phyloP scores from a whole-genome alignment of 768 basidiomycete species.

The Hygrocybe coccinea region DNA sequence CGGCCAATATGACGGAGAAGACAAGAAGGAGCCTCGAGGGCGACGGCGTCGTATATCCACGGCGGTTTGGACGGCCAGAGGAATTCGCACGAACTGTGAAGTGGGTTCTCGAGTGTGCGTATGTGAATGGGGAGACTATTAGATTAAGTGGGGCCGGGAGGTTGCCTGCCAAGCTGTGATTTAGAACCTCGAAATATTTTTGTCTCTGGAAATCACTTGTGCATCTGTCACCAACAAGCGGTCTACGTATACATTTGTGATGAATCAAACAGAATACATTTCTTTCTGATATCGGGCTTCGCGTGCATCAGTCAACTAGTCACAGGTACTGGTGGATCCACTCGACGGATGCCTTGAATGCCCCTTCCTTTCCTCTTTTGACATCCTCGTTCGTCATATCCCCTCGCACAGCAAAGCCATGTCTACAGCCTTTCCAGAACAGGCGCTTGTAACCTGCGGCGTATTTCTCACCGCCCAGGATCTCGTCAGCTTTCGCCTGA shows the following conservation, averaged over 20 bases:
- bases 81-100: constrained; percentile 51
- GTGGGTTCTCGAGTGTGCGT: constrained; percentile 47
- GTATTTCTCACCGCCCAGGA: constrained; percentile 45
- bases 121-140: constrained; percentile 53
- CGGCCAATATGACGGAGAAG: constrained; percentile 33
- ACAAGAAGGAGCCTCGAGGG: constrained; percentile 36
- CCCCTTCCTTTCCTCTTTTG: constrained; percentile 60
- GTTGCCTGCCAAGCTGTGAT: constrained; percentile 35
- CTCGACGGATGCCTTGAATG: constrained; percentile 53
- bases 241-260: too few relatives aligned
- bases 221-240: too few relatives aligned
- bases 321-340: constrained; percentile 43
- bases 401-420: constrained; percentile 53
- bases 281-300: too few relatives aligned
- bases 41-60: constrained; percentile 41
- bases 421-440: constrained; percentile 44
- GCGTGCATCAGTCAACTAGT: not conserved
- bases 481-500: constrained; percentile 42
- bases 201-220: too few relatives aligned
- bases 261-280: too few relatives aligned
- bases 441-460: constrained; percentile 47
- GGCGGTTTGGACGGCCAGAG: constrained; percentile 41
- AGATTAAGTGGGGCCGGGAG: constrained; percentile 43
- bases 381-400: constrained; percentile 46
- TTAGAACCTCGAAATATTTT: too few relatives aligned